phyloP scores from a whole-genome alignment of 345 rosid species.

The Schrenkiella parvula region DNA sequence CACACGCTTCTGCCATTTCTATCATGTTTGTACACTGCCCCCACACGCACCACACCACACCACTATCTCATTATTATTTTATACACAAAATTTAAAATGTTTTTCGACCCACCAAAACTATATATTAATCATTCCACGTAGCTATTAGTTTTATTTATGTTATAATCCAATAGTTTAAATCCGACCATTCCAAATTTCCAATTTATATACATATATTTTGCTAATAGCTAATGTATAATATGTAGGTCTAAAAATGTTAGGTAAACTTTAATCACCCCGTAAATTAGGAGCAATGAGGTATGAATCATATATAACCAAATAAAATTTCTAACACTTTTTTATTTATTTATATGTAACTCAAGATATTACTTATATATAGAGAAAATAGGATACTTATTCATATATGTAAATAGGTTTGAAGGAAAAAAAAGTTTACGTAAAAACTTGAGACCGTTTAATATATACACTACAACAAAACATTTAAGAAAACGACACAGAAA shows the following conservation, averaged over 20 bases:
- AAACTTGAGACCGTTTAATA: not conserved
- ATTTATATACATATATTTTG: not conserved
- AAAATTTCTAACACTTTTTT: not conserved
- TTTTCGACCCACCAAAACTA: not conserved
- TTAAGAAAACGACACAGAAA: not conserved
- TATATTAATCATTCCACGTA: not conserved
- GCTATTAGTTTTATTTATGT: not conserved
- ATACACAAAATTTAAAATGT: not conserved
- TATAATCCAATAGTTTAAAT: not conserved
- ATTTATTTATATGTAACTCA: too few relatives aligned
- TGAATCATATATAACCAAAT: not conserved
- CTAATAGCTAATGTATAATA: not conserved
- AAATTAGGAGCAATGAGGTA: not conserved
- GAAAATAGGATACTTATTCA: not conserved
- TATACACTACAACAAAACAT: not conserved
- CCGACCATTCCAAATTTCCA: too few relatives aligned
- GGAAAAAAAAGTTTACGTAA: too few relatives aligned
- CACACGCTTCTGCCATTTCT: slow-evolving; percentile 21
- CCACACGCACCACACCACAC: slow-evolving; percentile 25
- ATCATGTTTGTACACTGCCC: not conserved
- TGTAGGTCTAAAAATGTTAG: too few relatives aligned
- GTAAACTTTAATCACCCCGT: not conserved
- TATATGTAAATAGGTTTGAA: too few relatives aligned
- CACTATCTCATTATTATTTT: not conserved
- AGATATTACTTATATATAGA: not conserved